Conservation (phyloP, 2,329 filamentous ascomycete genomes). For the Sporothrix luriei region DNA sequence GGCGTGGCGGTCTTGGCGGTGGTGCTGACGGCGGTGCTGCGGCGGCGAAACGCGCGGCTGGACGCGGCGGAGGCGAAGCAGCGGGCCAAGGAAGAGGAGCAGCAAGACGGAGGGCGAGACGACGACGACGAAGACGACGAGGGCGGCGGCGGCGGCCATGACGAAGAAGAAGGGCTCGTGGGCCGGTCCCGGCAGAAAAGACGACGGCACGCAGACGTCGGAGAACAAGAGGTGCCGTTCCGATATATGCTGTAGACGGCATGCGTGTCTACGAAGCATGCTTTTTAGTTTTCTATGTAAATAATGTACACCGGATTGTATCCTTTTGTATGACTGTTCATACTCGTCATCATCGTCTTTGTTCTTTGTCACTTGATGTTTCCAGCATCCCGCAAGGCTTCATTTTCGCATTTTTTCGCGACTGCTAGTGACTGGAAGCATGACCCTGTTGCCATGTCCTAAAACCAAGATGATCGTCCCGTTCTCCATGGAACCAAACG, state of each 20-base stretch:
- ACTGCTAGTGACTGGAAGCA: not conserved
- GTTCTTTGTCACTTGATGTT: not conserved
- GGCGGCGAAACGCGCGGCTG: constrained; percentile 53
- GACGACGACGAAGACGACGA: not conserved
- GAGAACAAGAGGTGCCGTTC: constrained; percentile 5
- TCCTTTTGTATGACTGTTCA: not conserved
- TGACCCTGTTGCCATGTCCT: not conserved
- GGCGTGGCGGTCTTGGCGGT: constrained; percentile 60
- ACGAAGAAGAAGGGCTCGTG: constrained; percentile 26
- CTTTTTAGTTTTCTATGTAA: not conserved
- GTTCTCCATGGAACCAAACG: constrained; percentile 7
- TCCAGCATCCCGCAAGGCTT: not conserved
- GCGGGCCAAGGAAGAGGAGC: constrained; percentile 41
- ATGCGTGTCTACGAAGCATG: no score
- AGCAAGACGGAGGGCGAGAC: not conserved
- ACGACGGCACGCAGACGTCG: not conserved
- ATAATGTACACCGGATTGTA: not conserved
- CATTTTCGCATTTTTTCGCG: not conserved
- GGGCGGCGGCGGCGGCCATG: constrained; percentile 9
- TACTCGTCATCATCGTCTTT: no score
- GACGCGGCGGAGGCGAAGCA: constrained; percentile 44
- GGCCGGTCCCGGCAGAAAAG: not conserved
- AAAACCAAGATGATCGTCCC: not conserved
- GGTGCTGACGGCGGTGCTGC: constrained; percentile 57
- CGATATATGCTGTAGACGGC: constrained; percentile 29